Base-by-base conservation (phyloP, 768 basidiomycete genomes). In the Mycena crocata region DNA sequence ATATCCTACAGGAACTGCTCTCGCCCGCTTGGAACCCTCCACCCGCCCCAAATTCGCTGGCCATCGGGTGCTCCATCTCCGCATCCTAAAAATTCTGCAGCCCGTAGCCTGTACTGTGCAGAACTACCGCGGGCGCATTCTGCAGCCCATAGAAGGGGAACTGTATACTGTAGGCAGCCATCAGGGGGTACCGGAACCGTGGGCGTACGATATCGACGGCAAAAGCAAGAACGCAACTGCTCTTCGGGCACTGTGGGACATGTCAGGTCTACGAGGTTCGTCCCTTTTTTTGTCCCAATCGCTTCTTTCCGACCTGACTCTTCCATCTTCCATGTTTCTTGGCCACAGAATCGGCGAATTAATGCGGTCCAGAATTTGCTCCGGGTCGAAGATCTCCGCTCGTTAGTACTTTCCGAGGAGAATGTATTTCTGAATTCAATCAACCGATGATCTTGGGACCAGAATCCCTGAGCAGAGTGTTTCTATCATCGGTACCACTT, bases 181-280 rank as follows among this genome's bases (percentile, higher is more conserved):
- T 28, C 26, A 48, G 3, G 9, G 6, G 12, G 5, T n/a, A n/a
- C 21, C 30, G 8, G 15, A 10, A 7, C 49, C 59, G 2, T 61
- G 59, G 59, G 37, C 49, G 21, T 61, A 19, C 40, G 59, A 61
- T 23, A 44, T 51, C 30, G 59, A 61, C n/a, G 1, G 30, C 30
- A 32, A 44, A 2, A n/a, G n/a, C n/a, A 15, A 10, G 21, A 2
- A n/a, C 14, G 50, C 32, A 5, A 19, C 14, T 23, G 45, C 23
- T 6, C 50, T 51, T 21, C 50, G 50, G 14, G 31, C 12, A 31
- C 28, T 51, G 15, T 51, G 50, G 50, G n/a, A n/a, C n/a, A n/a
- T n/a, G n/a, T n/a, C n/a, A n/a, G n/a, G n/a, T n/a, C n/a, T n/a
- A n/a, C n/a, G n/a, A n/a, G n/a, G n/a, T n/a, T n/a, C n/a, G n/a